Conservation (phyloP, 805 yeast genomes). For the Myxozyma kluyveri region DNA sequence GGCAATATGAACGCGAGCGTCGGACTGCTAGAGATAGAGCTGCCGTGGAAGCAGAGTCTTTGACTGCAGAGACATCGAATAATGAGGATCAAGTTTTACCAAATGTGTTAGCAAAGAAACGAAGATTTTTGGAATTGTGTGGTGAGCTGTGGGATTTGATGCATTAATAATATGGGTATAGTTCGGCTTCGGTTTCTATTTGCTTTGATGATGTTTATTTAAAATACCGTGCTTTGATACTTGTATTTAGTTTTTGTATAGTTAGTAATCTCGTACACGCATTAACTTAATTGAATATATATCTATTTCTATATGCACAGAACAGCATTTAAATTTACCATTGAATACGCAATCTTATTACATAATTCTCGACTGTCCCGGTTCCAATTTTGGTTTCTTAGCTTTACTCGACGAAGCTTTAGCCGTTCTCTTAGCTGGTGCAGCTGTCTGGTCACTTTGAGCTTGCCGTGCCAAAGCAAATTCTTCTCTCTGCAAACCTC, state of each 20-base stretch:
- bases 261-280: no score
- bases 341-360: not conserved
- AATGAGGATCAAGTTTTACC: not conserved
- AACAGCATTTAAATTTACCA: not conserved
- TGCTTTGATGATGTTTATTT: no score
- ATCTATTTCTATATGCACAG: no score
- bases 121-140: conserved; percentile 36
- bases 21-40: not conserved
- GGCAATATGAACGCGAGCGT: not conserved
- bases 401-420: not conserved
- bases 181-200: no score
- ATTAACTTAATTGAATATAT: no score
- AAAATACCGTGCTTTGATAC: no score
- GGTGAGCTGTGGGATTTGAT: conserved; percentile 38
- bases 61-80: not conserved
- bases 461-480: no score
- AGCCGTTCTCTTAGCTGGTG: not conserved
- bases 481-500: conserved; percentile 13
- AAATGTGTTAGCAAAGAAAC: not conserved
- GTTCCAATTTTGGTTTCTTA: not conserved
- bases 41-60: not conserved
- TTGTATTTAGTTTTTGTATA: no score
- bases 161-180: conserved; percentile 24
- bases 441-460: no score
- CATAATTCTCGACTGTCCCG: not conserved